Percentiles rank a stretch among this genome's conserved stretches.
phyloP scores from a whole-genome alignment of 768 basidiomycete species.

The Calocybe indica region DNA sequence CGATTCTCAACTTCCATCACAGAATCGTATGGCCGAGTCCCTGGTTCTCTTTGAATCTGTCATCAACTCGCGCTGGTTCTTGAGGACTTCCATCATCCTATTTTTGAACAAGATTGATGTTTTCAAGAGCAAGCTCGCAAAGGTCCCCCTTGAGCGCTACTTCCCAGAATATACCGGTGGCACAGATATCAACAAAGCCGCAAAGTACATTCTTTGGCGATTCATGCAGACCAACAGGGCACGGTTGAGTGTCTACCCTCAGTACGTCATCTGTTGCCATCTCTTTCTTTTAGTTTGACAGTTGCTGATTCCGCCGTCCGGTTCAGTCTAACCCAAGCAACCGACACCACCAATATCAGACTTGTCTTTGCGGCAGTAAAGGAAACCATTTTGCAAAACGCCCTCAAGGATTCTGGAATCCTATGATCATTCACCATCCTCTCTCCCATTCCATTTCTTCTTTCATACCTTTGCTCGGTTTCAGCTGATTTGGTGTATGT shows the following conservation, averaged over 20 bases:
- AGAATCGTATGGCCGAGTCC: slow-evolving; percentile 94
- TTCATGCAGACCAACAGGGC: slow-evolving; percentile 93
- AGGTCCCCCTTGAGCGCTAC: slow-evolving; percentile 64
- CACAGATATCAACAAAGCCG: slow-evolving; percentile 86
- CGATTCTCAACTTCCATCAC: not conserved
- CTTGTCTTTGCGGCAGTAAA: slow-evolving; percentile 75
- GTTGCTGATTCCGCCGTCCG: not conserved
- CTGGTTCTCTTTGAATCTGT: slow-evolving; percentile 88
- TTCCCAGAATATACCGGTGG: slow-evolving; percentile 91
- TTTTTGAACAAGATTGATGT: slow-evolving; percentile 95
- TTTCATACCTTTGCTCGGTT: not conserved
- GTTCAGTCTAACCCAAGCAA: slow-evolving; percentile 65
- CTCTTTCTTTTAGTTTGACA: not conserved
- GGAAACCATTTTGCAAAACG: slow-evolving; percentile 79
- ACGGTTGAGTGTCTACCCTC: slow-evolving; percentile 82
- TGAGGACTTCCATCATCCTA: slow-evolving; percentile 85
- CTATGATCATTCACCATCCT: slow-evolving; percentile 20
- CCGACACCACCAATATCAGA: slow-evolving; percentile 68
- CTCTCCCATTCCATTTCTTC: not conserved
- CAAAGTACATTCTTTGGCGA: slow-evolving; percentile 90
- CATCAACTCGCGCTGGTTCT: slow-evolving; percentile 91
- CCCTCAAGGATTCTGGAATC: slow-evolving; percentile 71
- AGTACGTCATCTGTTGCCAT: slow-evolving; percentile 65
- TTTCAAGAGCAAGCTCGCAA: slow-evolving; percentile 83
- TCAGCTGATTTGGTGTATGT: too few species aligned